Conservation (phyloP, 2,329 filamentous ascomycete species). For the Fusarium concolor region DNA sequence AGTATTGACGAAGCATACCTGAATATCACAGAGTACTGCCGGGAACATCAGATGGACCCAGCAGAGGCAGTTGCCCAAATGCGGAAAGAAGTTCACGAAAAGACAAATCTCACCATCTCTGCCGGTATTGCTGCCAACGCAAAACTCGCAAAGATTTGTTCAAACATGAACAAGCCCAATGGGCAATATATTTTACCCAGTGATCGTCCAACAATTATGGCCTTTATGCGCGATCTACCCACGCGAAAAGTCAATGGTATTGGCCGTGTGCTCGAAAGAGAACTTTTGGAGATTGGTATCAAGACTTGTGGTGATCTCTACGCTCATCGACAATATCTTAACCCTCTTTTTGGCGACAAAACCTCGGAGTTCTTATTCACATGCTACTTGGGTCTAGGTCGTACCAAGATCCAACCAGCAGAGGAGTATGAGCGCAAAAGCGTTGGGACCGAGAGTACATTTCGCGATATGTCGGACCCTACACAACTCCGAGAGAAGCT, state of each 20-base stretch:
- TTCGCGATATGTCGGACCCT: slow-evolving; percentile 80
- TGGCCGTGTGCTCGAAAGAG: slow-evolving; percentile 92
- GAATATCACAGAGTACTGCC: slow-evolving; percentile 91
- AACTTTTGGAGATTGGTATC: slow-evolving; percentile 87
- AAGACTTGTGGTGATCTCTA: slow-evolving; percentile 92
- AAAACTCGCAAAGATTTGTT: slow-evolving; percentile 93
- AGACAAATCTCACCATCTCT: slow-evolving; percentile 87
- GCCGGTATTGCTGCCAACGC: slow-evolving; percentile 95
- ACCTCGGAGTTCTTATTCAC: slow-evolving; percentile 87
- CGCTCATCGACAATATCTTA: slow-evolving; percentile 76
- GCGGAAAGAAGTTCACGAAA: slow-evolving; percentile 79
- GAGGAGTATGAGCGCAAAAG: slow-evolving; percentile 94
- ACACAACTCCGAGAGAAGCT: slow-evolving; percentile 80
- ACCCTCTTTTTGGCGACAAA: slow-evolving; percentile 89
- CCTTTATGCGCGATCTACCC: slow-evolving; percentile 85
- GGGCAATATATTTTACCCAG: slow-evolving; percentile 84
- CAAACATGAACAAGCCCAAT: slow-evolving; percentile 96
- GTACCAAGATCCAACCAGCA: slow-evolving; percentile 85
- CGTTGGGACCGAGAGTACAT: slow-evolving; percentile 93
- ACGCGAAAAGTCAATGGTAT: slow-evolving; percentile 94
- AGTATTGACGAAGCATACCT: slow-evolving; percentile 97
- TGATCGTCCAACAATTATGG: slow-evolving; percentile 79
- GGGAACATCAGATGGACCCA: slow-evolving; percentile 73
- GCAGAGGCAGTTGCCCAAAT: slow-evolving; percentile 82
- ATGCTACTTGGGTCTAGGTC: slow-evolving; percentile 86